Base-by-base conservation (phyloP, 1,284 basidiomycete genomes). In the Microbotryum violaceum region DNA sequence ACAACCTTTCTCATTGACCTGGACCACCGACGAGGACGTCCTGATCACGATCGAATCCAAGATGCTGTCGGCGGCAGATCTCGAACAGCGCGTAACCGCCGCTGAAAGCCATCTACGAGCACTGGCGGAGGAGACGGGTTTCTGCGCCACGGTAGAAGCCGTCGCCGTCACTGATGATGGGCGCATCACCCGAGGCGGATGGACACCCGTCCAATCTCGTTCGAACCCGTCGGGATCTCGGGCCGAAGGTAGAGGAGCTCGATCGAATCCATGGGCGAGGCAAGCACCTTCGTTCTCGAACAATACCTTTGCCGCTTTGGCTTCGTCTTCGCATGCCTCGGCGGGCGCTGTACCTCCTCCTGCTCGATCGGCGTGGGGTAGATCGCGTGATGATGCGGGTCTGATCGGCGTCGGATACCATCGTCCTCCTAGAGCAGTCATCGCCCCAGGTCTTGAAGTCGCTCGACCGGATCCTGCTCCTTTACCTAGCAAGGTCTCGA, bases 21-120 rank as follows among this genome's bases (percentile, higher is more conserved):
- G 63, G 66, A 57, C 61, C 4, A 64, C 60, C 18, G 67, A 68
- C 23, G 62, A 66, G 21, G 67, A 69, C 56, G 64, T 64, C 14
- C 58, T 64, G 49, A 51, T 56, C 3, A 56, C 54, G 23, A 52
- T 57, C 51, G 54, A 63, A 6, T 66, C 62, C 50, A 57, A 61
- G n/a, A 20, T 53, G 1, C 9, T 42, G 14, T 3, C 50, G 6
- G 7, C 49, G 33, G 59, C 60, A 16, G n/a, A 21, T 9, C 63
- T 68, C 21, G 66, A 68, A 29, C 10, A 53, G 23, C 65, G 64
- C 50, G 49, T 66, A 44, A 8, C 42, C 6, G 42, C 58, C 4
- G 54, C 62, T 52, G 10, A 54, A 2, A 37, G 57, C 4, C 31
- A 48, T 3, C 29, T 67, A 18, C 58, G 56, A n/a, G 31, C 31